Evolutionary conservation across 371 early-diverging fungal genomes (phyloP).

Genomic region (Mucor velutinosus): DNA sequence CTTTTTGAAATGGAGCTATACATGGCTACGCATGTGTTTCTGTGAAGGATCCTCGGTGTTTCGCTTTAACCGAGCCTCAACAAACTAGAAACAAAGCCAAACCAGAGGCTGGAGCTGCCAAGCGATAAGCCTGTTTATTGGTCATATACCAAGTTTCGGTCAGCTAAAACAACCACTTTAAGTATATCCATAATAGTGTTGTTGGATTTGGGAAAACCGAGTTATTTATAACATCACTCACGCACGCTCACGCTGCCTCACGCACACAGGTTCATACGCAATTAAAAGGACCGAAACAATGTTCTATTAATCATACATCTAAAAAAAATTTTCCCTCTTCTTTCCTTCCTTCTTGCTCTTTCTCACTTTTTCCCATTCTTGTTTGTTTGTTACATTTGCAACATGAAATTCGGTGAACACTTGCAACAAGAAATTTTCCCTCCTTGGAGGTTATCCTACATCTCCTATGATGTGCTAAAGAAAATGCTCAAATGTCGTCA

Average conservation of each 20-base stretch:
- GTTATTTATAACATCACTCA: not conserved
- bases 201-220: not conserved
- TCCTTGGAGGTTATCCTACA: constrained; percentile 30
- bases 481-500: constrained; percentile 21
- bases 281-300: constrained; percentile 1
- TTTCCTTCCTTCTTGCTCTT: constrained; percentile 1
- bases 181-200: not conserved
- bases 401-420: constrained; percentile 39
- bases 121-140: not conserved
- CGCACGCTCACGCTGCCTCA: too few relatives aligned
- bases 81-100: not conserved
- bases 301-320: not conserved
- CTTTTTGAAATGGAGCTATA: not conserved
- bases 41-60: not conserved
- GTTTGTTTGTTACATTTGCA: constrained; percentile 1
- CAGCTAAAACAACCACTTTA: not conserved
- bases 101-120: not conserved
- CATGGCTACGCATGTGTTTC: not conserved
- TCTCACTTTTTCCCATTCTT: constrained; percentile 4
- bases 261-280: not conserved
- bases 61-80: not conserved
- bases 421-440: constrained; percentile 32
- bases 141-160: constrained; percentile 4
- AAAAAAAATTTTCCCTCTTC: constrained; percentile 9
- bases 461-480: constrained; percentile 27